Percentiles rank a stretch among this genome's conserved stretches.
Evolutionary conservation across 805 yeast species (phyloP).

Genomic region (Brettanomyces sp.): DNA sequence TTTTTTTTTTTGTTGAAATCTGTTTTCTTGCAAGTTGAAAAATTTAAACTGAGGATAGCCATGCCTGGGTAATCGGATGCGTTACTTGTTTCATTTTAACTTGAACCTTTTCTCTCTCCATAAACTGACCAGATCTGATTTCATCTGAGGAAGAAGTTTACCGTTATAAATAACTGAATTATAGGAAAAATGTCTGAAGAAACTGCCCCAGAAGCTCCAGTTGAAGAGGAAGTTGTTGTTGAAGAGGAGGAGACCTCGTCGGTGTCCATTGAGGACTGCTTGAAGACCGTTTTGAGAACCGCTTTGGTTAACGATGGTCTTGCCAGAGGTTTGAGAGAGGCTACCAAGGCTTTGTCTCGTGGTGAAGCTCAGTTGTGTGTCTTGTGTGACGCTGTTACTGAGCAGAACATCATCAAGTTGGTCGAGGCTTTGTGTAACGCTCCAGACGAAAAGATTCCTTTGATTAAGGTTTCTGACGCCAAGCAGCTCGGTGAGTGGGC

Average conservation of each 20-base stretch:
- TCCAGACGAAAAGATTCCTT: conserved; percentile 92
- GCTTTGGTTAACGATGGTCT: conserved; percentile 98
- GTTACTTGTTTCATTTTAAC: not conserved
- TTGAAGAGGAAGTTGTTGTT: conserved; percentile 64
- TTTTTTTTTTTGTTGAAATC: not conserved
- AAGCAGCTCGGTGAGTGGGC: conserved; percentile 99
- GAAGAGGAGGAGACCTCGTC: conserved; percentile 80
- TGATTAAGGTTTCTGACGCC: conserved; percentile 99
- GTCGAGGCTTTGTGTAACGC: conserved; percentile 99
- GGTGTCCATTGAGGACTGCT: conserved; percentile 95
- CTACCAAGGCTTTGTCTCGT: conserved; percentile 95
- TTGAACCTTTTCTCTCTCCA: conserved; percentile 3
- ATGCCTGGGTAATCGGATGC: not conserved
- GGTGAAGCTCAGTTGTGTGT: conserved; percentile 98
- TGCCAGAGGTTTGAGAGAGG: conserved; percentile 99
- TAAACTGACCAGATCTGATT: conserved; percentile 27
- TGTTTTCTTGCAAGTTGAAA: not conserved
- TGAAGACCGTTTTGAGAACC: conserved; percentile 96
- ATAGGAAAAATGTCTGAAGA: conserved; percentile 59
- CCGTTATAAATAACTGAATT: conserved; percentile 1
- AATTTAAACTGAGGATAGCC: not conserved
- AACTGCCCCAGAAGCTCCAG: conserved; percentile 60
- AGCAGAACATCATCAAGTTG: conserved; percentile 91
- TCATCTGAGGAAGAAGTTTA: conserved; percentile 32
- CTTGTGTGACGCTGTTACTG: conserved; percentile 96